Conservation (phyloP, 306 rosid genomes). For the Vicia faba region DNA sequence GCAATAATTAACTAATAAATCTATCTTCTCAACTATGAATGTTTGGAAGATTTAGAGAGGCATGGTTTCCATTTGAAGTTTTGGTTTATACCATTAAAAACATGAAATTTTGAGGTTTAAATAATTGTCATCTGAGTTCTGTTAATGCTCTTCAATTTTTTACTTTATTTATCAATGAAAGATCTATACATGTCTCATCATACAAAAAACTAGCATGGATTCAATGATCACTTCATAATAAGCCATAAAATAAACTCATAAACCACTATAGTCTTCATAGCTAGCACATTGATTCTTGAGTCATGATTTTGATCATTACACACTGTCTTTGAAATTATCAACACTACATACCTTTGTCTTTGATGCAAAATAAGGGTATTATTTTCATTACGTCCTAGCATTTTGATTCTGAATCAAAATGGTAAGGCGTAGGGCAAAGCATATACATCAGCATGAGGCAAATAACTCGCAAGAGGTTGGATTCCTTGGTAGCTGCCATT, state of each 20-base stretch:
- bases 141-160: background rate
- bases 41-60: constrained; percentile 19
- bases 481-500: constrained; percentile 22
- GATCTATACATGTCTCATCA: background rate
- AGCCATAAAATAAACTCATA: background rate
- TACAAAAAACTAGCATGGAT: background rate
- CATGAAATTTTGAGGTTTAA: background rate
- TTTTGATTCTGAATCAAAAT: background rate
- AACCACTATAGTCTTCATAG: background rate
- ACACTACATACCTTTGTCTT: background rate
- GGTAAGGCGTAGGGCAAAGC: constrained; percentile 30
- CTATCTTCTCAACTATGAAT: background rate
- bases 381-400: too few species aligned
- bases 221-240: background rate
- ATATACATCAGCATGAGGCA: constrained; percentile 19
- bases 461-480: constrained; percentile 18
- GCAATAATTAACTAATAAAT: constrained; percentile 35
- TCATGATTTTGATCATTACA: background rate
- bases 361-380: background rate
- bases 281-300: background rate
- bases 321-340: background rate
- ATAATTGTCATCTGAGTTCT: background rate
- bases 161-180: background rate
- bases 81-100: too few species aligned
- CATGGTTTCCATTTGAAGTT: constrained; percentile 5